phyloP scores from a whole-genome alignment of 345 rosid species.

The Melaleuca quinquenervia region DNA sequence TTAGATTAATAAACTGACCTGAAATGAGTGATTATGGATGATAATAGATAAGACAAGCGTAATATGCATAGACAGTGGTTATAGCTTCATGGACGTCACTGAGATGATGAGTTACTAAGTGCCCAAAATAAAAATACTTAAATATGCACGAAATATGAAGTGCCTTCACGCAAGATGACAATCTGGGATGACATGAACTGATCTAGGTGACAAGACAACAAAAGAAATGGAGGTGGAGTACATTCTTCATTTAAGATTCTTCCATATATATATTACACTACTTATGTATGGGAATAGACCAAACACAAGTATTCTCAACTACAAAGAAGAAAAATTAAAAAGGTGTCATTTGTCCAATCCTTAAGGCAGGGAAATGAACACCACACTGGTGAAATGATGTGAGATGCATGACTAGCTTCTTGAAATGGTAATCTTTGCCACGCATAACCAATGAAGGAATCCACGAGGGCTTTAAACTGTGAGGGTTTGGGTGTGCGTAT shows the following conservation, averaged over 20 bases:
- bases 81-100: neutral
- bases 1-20: neutral
- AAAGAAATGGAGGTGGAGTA: neutral
- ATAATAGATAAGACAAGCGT: neutral
- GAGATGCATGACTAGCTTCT: neutral
- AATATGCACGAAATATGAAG: neutral
- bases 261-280: neutral
- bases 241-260: neutral
- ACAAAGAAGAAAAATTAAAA: neutral
- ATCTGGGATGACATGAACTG: neutral
- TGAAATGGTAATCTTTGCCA: neutral
- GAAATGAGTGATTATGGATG: neutral
- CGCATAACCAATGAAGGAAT: neutral
- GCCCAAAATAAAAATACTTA: neutral
- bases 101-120: neutral
- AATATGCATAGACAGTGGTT: neutral
- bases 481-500: neutral
- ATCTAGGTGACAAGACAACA: neutral
- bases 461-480: neutral
- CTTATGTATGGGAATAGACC: neutral
- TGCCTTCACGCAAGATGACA: neutral
- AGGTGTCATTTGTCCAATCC: neutral
- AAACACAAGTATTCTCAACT: neutral
- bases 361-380: neutral
- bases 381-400: neutral